These are phyloP conservation scores for Kandelia obovata DNA, from an alignment of 345 rosid genomes.

Conservation along the genomic window DNA sequence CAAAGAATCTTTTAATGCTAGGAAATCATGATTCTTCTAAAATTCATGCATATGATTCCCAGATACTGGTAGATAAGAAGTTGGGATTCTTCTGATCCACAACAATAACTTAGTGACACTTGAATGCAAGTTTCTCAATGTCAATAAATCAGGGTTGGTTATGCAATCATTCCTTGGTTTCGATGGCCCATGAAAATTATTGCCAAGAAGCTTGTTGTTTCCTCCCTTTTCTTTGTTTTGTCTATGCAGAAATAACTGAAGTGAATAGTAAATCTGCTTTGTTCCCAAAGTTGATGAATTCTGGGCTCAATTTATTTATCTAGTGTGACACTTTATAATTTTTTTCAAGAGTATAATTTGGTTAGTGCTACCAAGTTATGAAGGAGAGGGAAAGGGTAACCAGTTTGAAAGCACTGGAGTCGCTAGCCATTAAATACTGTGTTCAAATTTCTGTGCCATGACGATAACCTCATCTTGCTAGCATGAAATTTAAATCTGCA, in stretches of 20 bases:
- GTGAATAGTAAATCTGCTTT: not conserved
- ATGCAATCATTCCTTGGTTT: too few species aligned
- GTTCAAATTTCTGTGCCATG: too few species aligned
- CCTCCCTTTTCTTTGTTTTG: not conserved
- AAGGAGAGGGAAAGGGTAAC: not conserved
- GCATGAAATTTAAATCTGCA: not conserved
- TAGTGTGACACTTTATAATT: too few species aligned
- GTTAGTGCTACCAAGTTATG: not conserved
- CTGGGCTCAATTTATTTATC: too few species aligned
- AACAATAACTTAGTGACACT: too few species aligned
- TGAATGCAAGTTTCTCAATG: constrained; percentile 3
- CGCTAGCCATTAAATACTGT: not conserved
- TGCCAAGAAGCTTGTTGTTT: not conserved
- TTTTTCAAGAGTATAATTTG: too few species aligned
- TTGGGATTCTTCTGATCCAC: too few species aligned
- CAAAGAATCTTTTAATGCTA: too few species aligned
- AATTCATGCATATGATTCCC: too few species aligned
- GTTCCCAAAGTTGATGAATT: not conserved
- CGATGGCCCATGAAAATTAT: not conserved
- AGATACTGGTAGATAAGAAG: too few species aligned
- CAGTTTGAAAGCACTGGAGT: not conserved
- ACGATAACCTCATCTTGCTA: not conserved
- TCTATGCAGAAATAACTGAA: not conserved
- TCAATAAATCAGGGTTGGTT: not conserved
- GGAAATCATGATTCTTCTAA: too few species aligned